Evolutionary conservation across 805 yeast genomes (phyloP).

Genomic region (Kluyveromyces dobzhanskii): DNA sequence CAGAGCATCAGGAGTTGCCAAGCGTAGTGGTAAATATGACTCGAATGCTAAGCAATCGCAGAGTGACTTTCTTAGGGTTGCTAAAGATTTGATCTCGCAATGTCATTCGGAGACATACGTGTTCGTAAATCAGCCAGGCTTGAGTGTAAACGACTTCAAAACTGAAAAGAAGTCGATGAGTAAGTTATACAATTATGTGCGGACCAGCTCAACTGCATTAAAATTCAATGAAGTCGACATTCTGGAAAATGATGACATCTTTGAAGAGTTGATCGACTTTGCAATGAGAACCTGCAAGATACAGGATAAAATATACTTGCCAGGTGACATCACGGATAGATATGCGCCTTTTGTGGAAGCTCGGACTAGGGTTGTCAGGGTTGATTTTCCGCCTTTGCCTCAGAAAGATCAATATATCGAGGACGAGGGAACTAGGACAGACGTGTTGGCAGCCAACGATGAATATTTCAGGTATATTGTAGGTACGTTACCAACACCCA

Average conservation of each 20-base stretch:
- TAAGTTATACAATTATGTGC: constrained; percentile 41
- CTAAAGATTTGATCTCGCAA: constrained; percentile 26
- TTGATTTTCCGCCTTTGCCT: constrained; percentile 49
- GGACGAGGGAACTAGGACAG: constrained; percentile 21
- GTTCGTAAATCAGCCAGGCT: constrained; percentile 46
- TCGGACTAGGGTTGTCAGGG: constrained; percentile 49
- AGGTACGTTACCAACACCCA: constrained; percentile 70
- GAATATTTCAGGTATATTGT: constrained; percentile 45
- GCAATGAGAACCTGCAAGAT: constrained; percentile 19
- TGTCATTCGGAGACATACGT: constrained; percentile 54
- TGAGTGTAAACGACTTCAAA: constrained; percentile 39
- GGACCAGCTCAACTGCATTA: constrained; percentile 51
- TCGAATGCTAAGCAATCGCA: constrained; percentile 13
- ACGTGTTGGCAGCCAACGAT: constrained; percentile 35
- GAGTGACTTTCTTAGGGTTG: constrained; percentile 23
- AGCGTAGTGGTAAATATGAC: constrained; percentile 16
- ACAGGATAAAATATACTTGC: constrained; percentile 14
- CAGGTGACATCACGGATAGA: constrained; percentile 34
- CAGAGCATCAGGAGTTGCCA: constrained; percentile 18
- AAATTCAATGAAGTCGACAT: constrained; percentile 45
- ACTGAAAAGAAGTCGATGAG: constrained; percentile 36
- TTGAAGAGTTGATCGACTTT: constrained; percentile 13
- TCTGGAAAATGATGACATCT: constrained; percentile 11
- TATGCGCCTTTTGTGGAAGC: constrained; percentile 56
- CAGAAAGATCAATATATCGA: constrained; percentile 19